Evolutionary conservation across 345 rosid genomes (phyloP).

Genomic region (Noccaea bulbosa): DNA sequence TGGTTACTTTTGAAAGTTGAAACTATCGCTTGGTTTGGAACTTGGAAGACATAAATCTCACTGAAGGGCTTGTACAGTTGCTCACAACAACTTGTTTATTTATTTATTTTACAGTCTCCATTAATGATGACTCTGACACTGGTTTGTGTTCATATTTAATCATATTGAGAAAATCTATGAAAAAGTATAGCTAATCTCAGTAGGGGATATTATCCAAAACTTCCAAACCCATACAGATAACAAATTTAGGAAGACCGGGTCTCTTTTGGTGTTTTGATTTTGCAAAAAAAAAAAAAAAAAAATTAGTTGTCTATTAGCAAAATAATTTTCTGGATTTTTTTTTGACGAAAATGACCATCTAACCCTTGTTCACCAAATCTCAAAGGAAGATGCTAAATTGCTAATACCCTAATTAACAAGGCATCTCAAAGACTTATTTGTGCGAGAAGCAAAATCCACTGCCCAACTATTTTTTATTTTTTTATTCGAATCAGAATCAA

Average conservation of each 20-base stretch:
- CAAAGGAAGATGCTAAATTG: no score
- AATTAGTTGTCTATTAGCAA: no score
- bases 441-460: no score
- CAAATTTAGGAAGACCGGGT: no score
- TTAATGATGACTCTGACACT: constrained; percentile 36
- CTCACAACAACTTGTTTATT: constrained; percentile 32
- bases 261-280: no score
- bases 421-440: no score
- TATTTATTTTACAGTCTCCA: constrained; percentile 6
- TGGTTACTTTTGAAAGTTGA: neutral
- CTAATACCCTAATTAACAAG: no score
- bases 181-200: neutral
- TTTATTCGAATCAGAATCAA: neutral
- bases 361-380: no score
- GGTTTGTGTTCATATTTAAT: constrained; percentile 29
- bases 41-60: constrained; percentile 30
- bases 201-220: no score
- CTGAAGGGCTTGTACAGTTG: constrained; percentile 15
- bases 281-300: no score
- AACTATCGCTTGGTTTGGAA: constrained; percentile 11
- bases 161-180: neutral
- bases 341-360: no score
- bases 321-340: neutral
- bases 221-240: neutral
- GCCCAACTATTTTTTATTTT: no score